Percentiles rank a stretch among this genome's conserved stretches.
These are phyloP conservation scores for Botryosphaeria agaves DNA, from an alignment of 2,329 filamentous ascomycete genomes.

Conservation along the genomic window DNA sequence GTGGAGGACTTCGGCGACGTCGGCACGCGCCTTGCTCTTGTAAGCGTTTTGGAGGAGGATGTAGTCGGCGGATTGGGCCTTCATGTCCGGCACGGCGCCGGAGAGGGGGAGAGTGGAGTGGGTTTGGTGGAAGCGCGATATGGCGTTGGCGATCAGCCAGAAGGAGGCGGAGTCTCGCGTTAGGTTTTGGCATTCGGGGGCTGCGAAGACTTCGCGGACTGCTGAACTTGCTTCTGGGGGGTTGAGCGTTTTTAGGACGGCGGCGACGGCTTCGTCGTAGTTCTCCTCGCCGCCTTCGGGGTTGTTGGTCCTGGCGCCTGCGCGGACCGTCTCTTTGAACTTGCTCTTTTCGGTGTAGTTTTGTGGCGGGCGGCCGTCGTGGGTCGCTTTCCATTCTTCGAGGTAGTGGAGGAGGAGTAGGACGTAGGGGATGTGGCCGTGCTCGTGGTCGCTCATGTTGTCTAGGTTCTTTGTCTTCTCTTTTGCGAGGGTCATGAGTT, in stretches of 20 bases:
- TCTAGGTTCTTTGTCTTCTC: slow-evolving; percentile 54
- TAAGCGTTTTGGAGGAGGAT: slow-evolving; percentile 84
- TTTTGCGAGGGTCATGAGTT: slow-evolving; percentile 49
- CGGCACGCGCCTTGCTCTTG: slow-evolving; percentile 68
- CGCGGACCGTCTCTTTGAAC: slow-evolving; percentile 56
- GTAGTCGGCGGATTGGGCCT: slow-evolving; percentile 80
- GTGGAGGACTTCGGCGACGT: slow-evolving; percentile 56
- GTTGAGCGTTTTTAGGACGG: slow-evolving; percentile 39
- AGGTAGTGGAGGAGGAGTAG: slow-evolving; percentile 70
- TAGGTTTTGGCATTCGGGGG: slow-evolving; percentile 32
- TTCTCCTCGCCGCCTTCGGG: slow-evolving; percentile 89
- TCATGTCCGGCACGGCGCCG: slow-evolving; percentile 91
- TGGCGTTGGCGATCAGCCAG: slow-evolving; percentile 74
- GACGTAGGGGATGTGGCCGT: slow-evolving; percentile 83
- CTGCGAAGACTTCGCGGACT: neutral
- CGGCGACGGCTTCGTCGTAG: slow-evolving; percentile 77
- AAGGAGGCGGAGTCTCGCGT: slow-evolving; percentile 43
- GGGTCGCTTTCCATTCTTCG: slow-evolving; percentile 56
- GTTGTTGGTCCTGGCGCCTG: slow-evolving; percentile 50
- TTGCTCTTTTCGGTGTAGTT: slow-evolving; percentile 74
- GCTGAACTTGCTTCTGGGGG: slow-evolving; percentile 7
- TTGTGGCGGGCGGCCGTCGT: slow-evolving; percentile 50
- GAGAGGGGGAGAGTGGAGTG: slow-evolving; percentile 65
- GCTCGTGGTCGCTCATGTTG: slow-evolving; percentile 55
- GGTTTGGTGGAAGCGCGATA: slow-evolving; percentile 58